Evolutionary conservation across 2,329 filamentous ascomycete species (phyloP), one percentile per base, ranked within the genome.

Genomic region (Lasiodiplodia sp.): DNA sequence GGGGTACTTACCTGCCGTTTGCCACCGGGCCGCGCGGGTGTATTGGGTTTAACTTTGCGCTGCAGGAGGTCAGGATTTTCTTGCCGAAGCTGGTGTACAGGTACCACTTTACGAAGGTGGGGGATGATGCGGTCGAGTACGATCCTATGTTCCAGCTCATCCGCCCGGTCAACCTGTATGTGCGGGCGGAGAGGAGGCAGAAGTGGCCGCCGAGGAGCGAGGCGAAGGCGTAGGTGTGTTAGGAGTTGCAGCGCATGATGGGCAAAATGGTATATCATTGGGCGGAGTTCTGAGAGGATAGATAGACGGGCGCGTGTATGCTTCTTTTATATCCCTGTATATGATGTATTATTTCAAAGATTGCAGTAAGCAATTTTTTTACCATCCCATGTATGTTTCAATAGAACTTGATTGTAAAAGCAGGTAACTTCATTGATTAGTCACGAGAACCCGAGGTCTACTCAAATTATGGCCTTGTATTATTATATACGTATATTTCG

Each of bases 41-140:
- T 70, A 86, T 90, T 67, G 88, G 88, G 0, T 89, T 89, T 82
- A 90, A 89, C 76, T 89, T 90, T 75, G 88, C 87, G 0, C 78
- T 90, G 7, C 83, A 85, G 69, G 87, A 90, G 75, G 81, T 89
- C 69, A 89, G 89, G 79, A 81, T 88, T 4, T 84, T 88, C 72
- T 49, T 90, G 70, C 80, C 83, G 1, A 86, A 89, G 78, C 77
- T 90, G 47, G 76, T 90, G 2, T 89, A 84, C 68, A 81, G 88
- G 8, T 90, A 90, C 73, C 79, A 85, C 67, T 90, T 88, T 69
- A 76, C 70, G 11, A 75, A 82, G n/a, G 86, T 83, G n/a, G 81
- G 81, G 4, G 80, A 86, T 4, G 84, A 80, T 1, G 78, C 83
- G 0, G 78, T 88, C 6, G 86, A 88, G 67, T 89, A 89, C 57